phyloP scores from a whole-genome alignment of 2,329 filamentous ascomycete species.

The Paecilomyces variotii region DNA sequence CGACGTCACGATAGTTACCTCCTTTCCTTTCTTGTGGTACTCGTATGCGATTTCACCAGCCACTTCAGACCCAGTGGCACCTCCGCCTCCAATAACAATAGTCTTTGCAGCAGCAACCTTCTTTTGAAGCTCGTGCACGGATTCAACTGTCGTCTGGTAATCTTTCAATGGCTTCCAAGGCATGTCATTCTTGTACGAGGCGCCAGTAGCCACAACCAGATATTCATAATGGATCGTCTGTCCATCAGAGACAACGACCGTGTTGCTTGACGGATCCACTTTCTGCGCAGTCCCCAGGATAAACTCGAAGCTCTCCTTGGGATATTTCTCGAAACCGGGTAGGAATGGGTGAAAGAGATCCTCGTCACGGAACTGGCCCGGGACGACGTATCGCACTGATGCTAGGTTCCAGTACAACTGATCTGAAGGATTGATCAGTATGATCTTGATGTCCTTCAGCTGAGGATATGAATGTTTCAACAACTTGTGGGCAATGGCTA shows the following conservation, averaged over 20 bases:
- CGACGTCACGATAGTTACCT: constrained; percentile 7
- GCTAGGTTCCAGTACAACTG: constrained; percentile 7
- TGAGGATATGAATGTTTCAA: constrained; percentile 3
- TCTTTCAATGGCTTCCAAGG: constrained; percentile 13
- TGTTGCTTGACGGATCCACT: constrained; percentile 4
- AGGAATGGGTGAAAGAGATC: constrained; percentile 4
- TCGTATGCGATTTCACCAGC: constrained; percentile 21
- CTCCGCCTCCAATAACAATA: constrained; percentile 25
- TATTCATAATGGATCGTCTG: constrained; percentile 11
- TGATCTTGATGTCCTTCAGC: constrained; percentile 1
- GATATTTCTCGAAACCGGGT: constrained; percentile 3
- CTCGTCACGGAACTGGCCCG: constrained; percentile 2
- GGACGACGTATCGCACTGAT: constrained; percentile 1
- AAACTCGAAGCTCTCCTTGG: constrained; percentile 7
- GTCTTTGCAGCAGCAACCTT: constrained; percentile 13
- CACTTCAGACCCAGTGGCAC: constrained; percentile 26
- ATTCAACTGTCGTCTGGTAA: constrained; percentile 9
- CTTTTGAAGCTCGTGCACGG: constrained; percentile 10
- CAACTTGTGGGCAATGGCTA: constrained; percentile 3
- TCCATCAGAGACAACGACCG: constrained; percentile 1
- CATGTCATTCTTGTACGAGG: constrained; percentile 1
- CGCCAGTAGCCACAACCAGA: constrained; percentile 14
- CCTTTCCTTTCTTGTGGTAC: constrained; percentile 7
- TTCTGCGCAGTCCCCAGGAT: constrained; percentile 5
- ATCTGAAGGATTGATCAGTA: constrained; percentile 1